These are phyloP conservation scores for Lipomyces sp. DNA, from an alignment of 805 yeast genomes.

Conservation along the genomic window DNA sequence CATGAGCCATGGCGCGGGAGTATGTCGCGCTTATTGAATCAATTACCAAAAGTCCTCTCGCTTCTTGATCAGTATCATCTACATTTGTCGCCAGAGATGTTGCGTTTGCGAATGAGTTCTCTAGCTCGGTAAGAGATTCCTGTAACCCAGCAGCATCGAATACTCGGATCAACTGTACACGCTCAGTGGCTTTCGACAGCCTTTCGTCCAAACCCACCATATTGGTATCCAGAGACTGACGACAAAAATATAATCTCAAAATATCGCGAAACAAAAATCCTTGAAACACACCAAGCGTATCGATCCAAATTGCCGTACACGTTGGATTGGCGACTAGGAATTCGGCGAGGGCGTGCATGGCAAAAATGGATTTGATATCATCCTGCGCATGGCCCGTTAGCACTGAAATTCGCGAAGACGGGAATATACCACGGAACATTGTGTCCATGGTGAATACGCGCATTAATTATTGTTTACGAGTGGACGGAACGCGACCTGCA, in stretches of 20 bases:
- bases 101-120: neutral
- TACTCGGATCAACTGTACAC: slow-evolving; percentile 24
- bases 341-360: slow-evolving; percentile 29
- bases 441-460: neutral
- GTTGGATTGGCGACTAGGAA: slow-evolving; percentile 11
- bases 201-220: neutral
- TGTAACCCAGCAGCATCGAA: slow-evolving; percentile 27
- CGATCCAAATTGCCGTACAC: slow-evolving; percentile 26
- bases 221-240: neutral
- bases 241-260: neutral
- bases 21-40: slow-evolving; percentile 19
- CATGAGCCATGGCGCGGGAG: slow-evolving; percentile 23
- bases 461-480: neutral
- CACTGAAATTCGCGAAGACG: slow-evolving; percentile 16
- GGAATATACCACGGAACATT: slow-evolving; percentile 16
- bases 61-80: neutral
- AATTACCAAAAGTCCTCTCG: slow-evolving; percentile 13
- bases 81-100: neutral
- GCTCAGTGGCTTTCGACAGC: slow-evolving; percentile 4
- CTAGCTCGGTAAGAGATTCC: slow-evolving; percentile 15
- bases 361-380: slow-evolving; percentile 14
- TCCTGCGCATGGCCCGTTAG: slow-evolving; percentile 17
- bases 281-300: slow-evolving; percentile 28
- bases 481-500: too few species aligned
- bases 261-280: slow-evolving; percentile 22